These are phyloP conservation scores for Aciculosporium take DNA, from an alignment of 2,329 filamentous ascomycete genomes.

Conservation along the genomic window DNA sequence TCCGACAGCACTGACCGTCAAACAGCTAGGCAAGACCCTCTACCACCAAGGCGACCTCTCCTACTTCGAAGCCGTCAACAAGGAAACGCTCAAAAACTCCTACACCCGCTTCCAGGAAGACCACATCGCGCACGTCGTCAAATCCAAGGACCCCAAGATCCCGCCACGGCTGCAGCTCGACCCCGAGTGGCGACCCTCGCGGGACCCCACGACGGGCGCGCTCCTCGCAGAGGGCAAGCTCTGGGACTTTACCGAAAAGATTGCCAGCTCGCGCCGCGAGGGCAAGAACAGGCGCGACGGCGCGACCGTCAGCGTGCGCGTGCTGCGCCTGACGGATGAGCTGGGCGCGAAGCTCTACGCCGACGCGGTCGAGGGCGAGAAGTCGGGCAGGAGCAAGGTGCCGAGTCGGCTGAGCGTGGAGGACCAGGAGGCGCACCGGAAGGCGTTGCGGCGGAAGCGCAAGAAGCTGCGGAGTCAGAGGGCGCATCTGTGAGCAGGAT, in stretches of 20 bases:
- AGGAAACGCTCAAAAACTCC: conserved; percentile 90
- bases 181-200: conserved; percentile 57
- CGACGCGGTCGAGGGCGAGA: conserved; percentile 29
- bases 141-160: conserved; percentile 49
- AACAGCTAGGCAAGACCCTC: conserved; percentile 77
- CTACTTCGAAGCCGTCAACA: conserved; percentile 97
- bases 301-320: conserved; percentile 70
- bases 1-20: conserved; percentile 4
- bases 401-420: conserved; percentile 34
- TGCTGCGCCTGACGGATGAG: conserved; percentile 61
- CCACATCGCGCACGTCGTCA: conserved; percentile 66
- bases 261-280: conserved; percentile 69
- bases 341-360: conserved; percentile 59
- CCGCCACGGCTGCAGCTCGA: conserved; percentile 53
- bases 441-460: conserved; percentile 31
- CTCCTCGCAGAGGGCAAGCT: conserved; percentile 60
- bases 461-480: conserved; percentile 34
- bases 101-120: conserved; percentile 83
- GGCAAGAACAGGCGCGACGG: conserved; percentile 95
- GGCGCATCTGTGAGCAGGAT: conserved; percentile 30
- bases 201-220: conserved; percentile 45
- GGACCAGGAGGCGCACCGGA: conserved; percentile 31
- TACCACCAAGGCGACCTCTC: conserved; percentile 95
- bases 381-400: conserved; percentile 20
- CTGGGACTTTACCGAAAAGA: conserved; percentile 86